Evolutionary conservation across 306 rosid species (phyloP), one percentile per base, ranked within the genome.

Genomic region (Spatholobus suberectus): DNA sequence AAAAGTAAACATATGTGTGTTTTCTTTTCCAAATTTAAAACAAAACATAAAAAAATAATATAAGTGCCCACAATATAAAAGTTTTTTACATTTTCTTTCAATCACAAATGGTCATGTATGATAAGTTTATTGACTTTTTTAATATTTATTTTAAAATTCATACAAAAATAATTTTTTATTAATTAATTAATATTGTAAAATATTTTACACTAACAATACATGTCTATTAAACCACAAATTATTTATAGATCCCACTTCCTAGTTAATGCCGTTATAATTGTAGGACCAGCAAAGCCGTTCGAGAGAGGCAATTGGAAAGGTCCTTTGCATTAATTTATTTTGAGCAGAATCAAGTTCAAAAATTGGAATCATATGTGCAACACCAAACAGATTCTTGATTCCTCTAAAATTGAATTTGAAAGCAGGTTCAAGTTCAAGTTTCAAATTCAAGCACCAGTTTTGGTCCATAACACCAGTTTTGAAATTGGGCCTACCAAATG

Each of bases 341-440:
- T 13, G 20, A 73, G 71, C 41, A 41, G 32, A 72, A 72, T 47
- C n/a, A 54, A 63, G 55, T 65, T 41, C 24, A 73, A 79, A 84
- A 35, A 8, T 71, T 73, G 55, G 76, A 58, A 84, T 29, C 20
- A 12, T 57, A 24, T 54, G 5, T 41, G 57, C 32, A 34, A 43
- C 73, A 65, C 55, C 84, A 73, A 65, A 65, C 66, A 55, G 61
- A 75, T 11, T 15, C 15, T 61, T 61, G 58, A 69, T 82, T 15
- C 8, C 79, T 34, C 21, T 70, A 61, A 75, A 59, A 81, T 75
- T 47, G 76, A 85, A 75, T 35, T 59, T 24, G 59, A 69, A 74
- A 44, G 85, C 81, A 75, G 24, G 79, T 46, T 44, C 79, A 32
- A 71, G 5, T 40, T 59, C 2, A 70, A 26, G 82, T n/a, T n/a